These are phyloP conservation scores for Hanseniaspora singularis DNA, from an alignment of 805 yeast species.

Conservation along the genomic window DNA sequence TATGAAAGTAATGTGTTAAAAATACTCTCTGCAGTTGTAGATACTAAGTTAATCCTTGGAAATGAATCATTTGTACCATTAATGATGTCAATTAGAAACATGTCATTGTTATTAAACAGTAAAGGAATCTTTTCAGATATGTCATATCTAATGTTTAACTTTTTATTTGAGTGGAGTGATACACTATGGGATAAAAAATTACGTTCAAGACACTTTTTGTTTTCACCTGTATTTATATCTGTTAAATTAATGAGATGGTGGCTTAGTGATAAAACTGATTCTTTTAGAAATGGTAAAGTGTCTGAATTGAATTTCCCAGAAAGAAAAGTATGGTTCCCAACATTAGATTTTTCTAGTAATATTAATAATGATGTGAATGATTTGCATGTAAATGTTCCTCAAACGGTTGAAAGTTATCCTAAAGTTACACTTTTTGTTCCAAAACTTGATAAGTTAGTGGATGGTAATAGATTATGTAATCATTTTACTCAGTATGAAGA, in stretches of 20 bases:
- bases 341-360: no score
- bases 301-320: conserved; percentile 39
- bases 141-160: conserved; percentile 77
- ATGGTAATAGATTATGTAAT: conserved; percentile 52
- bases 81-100: conserved; percentile 47
- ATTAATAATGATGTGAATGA: conserved; percentile 17
- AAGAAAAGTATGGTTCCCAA: conserved; percentile 46
- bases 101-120: conserved; percentile 33
- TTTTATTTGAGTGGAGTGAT: conserved; percentile 79
- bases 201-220: conserved; percentile 64
- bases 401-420: conserved; percentile 39
- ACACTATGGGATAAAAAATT: conserved; percentile 56
- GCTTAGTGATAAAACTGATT: conserved; percentile 44
- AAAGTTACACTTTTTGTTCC: conserved; percentile 58
- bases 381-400: conserved; percentile 25
- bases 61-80: conserved; percentile 64
- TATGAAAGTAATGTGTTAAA: conserved; percentile 49
- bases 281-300: conserved; percentile 27
- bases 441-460: conserved; percentile 62
- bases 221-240: conserved; percentile 75
- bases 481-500: conserved; percentile 54
- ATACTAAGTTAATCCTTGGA: conserved; percentile 52
- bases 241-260: conserved; percentile 86
- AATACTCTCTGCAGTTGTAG: conserved; percentile 45
- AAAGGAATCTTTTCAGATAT: conserved; percentile 43